phyloP scores from a whole-genome alignment of 345 rosid species.

The Eucalyptus dawsonii region DNA sequence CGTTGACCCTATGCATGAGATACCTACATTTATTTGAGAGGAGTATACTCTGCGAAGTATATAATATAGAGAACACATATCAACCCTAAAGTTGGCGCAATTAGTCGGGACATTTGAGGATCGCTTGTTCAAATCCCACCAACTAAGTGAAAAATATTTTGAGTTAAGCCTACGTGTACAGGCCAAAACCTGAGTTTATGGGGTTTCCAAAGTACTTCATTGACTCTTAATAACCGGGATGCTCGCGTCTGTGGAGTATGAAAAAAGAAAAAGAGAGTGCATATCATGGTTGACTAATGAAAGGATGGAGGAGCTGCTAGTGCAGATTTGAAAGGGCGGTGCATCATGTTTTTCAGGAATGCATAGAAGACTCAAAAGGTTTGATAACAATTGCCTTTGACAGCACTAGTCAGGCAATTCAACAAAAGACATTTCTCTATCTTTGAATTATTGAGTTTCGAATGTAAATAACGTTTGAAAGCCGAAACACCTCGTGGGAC shows the following conservation, averaged over 20 bases:
- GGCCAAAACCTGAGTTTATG: not conserved
- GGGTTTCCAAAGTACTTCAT: not conserved
- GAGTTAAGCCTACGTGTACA: not conserved
- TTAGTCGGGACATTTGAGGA: too few relatives aligned
- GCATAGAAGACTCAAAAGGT: not conserved
- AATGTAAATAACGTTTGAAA: not conserved
- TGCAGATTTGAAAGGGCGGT: not conserved
- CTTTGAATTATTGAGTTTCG: not conserved
- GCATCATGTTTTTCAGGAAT: not conserved
- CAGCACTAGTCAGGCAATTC: not conserved
- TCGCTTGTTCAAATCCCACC: not conserved
- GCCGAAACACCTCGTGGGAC: not conserved
- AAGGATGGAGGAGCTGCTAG: not conserved
- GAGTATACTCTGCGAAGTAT: not conserved
- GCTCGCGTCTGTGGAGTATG: not conserved
- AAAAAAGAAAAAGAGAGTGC: not conserved
- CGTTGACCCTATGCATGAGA: not conserved
- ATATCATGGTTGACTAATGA: not conserved
- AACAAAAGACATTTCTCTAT: not conserved
- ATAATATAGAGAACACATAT: too few relatives aligned
- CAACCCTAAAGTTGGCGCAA: not conserved
- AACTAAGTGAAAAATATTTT: not conserved
- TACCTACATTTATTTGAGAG: not conserved
- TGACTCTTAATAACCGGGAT: too few relatives aligned
- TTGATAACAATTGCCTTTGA: not conserved